A percentile compares a stretch with the other conserved stretches of the same genome.
phyloP scores from a whole-genome alignment of 1,284 basidiomycete genomes.

The Trametes sp. region DNA sequence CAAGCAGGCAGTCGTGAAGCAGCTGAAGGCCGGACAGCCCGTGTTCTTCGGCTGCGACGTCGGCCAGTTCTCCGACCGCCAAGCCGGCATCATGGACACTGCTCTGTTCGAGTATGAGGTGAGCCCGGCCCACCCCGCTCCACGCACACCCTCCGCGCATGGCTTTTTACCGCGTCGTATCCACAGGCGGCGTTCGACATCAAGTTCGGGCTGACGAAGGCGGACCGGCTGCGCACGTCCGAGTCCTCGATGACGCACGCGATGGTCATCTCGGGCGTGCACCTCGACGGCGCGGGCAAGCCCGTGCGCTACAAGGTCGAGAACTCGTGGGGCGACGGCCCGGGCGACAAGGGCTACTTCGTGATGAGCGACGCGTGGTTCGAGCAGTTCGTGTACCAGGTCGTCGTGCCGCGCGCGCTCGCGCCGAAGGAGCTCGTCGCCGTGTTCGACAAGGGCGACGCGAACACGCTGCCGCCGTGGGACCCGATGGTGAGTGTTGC shows the following conservation, averaged over 20 bases:
- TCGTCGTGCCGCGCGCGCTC: conserved; percentile 84
- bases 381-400: conserved; percentile 89
- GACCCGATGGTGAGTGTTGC: conserved; percentile 81
- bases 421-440: conserved; percentile 83
- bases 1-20: conserved; percentile 83
- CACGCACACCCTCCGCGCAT: not conserved
- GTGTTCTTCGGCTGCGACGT: conserved; percentile 97
- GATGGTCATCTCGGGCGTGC: conserved; percentile 94
- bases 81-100: conserved; percentile 86
- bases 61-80: conserved; percentile 77
- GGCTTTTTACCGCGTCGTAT: not conserved
- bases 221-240: conserved; percentile 81
- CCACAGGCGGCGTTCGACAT: conserved; percentile 63
- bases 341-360: conserved; percentile 89
- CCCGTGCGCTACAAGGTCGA: conserved; percentile 93
- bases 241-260: conserved; percentile 94
- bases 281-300: conserved; percentile 78
- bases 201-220: conserved; percentile 74
- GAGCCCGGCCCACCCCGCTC: conserved; percentile 21
- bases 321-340: conserved; percentile 91
- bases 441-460: conserved; percentile 76
- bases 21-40: conserved; percentile 89
- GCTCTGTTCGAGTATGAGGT: conserved; percentile 85
- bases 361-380: conserved; percentile 95
- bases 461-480: conserved; percentile 81